Conservation (phyloP, 768 basidiomycete species). For the Sarcodon aspratus region DNA sequence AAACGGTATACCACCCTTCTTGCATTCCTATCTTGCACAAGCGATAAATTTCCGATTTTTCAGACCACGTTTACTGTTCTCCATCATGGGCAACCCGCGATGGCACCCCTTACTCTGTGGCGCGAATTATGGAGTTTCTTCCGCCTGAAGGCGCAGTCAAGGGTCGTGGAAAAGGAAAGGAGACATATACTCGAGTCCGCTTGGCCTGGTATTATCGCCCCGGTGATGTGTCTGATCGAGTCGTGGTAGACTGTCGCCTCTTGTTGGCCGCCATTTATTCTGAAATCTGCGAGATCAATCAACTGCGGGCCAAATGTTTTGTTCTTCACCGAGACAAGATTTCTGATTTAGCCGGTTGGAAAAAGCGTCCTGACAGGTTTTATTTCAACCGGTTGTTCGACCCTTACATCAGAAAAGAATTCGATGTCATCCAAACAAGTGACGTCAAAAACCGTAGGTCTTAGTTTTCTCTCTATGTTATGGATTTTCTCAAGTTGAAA, state of each 20-base stretch:
- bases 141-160: slow-evolving; percentile 52
- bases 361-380: slow-evolving; percentile 89
- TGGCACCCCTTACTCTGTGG: slow-evolving; percentile 91
- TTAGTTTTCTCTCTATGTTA: slow-evolving; percentile 1
- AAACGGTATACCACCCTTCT: slow-evolving; percentile 50
- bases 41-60: slow-evolving; percentile 24
- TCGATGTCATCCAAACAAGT: slow-evolving; percentile 83
- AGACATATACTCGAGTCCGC: slow-evolving; percentile 72
- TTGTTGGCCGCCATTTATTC: slow-evolving; percentile 94
- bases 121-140: slow-evolving; percentile 94
- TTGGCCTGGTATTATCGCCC: slow-evolving; percentile 97
- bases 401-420: slow-evolving; percentile 96
- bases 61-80: slow-evolving; percentile 97
- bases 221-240: slow-evolving; percentile 88
- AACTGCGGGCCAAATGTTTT: slow-evolving; percentile 86
- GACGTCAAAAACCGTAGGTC: slow-evolving; percentile 83
- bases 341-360: slow-evolving; percentile 86
- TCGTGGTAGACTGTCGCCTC: slow-evolving; percentile 82
- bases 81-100: slow-evolving; percentile 88
- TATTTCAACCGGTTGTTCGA: slow-evolving; percentile 95
- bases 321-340: slow-evolving; percentile 95
- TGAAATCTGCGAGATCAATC: slow-evolving; percentile 90
- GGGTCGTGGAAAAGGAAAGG: slow-evolving; percentile 56
- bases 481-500: slow-evolving; percentile 2
- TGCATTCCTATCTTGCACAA: slow-evolving; percentile 8